A percentile compares a stretch with the other conserved stretches of the same genome.
These are phyloP conservation scores for Thalia dealbata DNA, from an alignment of 176 grass and related monocot genomes.

Conservation along the genomic window DNA sequence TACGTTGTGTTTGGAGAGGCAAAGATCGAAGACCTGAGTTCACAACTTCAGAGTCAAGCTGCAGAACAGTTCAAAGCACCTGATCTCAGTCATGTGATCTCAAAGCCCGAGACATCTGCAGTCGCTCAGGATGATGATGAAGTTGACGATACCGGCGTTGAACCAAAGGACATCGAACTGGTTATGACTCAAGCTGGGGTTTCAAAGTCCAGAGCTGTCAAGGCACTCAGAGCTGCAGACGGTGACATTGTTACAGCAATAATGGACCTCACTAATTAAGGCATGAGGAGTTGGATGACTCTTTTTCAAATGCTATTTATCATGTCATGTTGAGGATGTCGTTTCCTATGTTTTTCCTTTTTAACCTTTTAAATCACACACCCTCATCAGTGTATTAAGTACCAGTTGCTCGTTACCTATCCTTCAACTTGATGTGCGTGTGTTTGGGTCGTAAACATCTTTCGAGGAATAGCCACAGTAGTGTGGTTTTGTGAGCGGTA, in stretches of 20 bases:
- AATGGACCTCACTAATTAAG: constrained; percentile 12
- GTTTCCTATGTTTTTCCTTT: too few relatives aligned
- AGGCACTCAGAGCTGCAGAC: constrained; percentile 7
- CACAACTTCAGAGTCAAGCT: constrained; percentile 10
- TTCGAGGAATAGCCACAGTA: too few relatives aligned
- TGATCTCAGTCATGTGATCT: constrained; percentile 7
- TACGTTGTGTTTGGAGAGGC: constrained; percentile 13
- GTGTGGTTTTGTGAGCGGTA: too few relatives aligned
- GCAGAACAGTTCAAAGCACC: constrained; percentile 8
- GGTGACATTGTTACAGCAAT: constrained; percentile 12
- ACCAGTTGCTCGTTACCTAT: too few relatives aligned
- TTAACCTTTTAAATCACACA: too few relatives aligned
- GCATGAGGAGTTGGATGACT: neutral
- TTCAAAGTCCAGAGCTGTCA: constrained; percentile 8
- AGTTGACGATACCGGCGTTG: constrained; percentile 6
- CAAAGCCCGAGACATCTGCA: constrained; percentile 3
- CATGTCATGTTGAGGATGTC: neutral
- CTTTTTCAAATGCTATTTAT: neutral
- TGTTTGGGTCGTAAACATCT: too few relatives aligned
- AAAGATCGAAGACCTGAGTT: constrained; percentile 15
- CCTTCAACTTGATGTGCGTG: too few relatives aligned
- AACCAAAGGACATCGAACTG: constrained; percentile 14
- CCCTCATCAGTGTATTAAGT: too few relatives aligned
- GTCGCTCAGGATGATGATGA: constrained; percentile 6
- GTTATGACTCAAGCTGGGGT: constrained; percentile 16